Evolutionary conservation across 1,284 basidiomycete genomes (phyloP).

Genomic region (Cerioporus squamosus): DNA sequence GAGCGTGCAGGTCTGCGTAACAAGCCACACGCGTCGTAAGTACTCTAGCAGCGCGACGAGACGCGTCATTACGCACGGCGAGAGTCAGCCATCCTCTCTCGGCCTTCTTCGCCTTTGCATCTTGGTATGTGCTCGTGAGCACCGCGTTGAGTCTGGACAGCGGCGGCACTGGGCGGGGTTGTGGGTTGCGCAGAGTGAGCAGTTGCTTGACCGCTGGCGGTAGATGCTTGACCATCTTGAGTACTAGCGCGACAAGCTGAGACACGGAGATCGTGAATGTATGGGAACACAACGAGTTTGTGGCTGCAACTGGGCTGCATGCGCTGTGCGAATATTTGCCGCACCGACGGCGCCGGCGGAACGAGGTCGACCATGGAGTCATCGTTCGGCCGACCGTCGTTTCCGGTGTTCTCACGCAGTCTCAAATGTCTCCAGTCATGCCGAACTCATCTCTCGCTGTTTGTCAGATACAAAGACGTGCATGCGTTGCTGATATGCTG

Average conservation of each 20-base stretch:
- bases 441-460: no score
- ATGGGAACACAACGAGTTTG: neutral
- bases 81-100: constrained; percentile 86
- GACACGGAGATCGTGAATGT: neutral
- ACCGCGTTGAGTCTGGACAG: constrained; percentile 55
- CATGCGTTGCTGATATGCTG: neutral
- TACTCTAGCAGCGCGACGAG: neutral
- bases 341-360: no score
- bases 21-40: neutral
- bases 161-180: constrained; percentile 64
- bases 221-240: constrained; percentile 48
- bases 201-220: constrained; percentile 70
- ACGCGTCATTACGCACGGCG: constrained; percentile 51
- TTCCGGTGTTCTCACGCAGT: neutral
- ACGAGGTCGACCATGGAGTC: neutral
- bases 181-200: constrained; percentile 70
- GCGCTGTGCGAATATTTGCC: no score
- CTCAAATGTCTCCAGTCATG: no score
- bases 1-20: constrained; percentile 75
- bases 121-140: constrained; percentile 60
- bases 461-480: neutral
- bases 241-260: neutral
- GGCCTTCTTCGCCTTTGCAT: constrained; percentile 66
- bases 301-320: no score
- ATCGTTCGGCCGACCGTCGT: neutral